Percentiles rank a stretch among this genome's conserved stretches.
phyloP scores from a whole-genome alignment of 768 basidiomycete genomes.

The Lactarius psammicola region DNA sequence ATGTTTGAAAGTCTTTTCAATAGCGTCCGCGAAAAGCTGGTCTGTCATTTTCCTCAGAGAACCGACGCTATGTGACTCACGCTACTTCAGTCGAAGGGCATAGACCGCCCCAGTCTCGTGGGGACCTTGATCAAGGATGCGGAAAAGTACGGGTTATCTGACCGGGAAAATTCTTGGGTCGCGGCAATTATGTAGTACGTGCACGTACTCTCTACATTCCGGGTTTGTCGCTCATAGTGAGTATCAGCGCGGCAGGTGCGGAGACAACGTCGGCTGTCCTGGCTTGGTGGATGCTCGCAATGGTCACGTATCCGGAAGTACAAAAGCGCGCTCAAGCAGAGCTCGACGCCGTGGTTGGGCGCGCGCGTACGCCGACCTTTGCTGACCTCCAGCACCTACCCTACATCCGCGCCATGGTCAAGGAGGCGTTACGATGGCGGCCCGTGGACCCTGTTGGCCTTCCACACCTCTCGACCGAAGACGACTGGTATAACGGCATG shows the following conservation, averaged over 20 bases:
- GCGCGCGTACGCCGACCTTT: constrained; percentile 17
- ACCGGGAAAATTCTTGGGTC: constrained; percentile 2
- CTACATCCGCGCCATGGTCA: constrained; percentile 25
- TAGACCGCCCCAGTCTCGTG: constrained; percentile 1
- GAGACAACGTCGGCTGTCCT: constrained; percentile 5
- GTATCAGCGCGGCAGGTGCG: constrained; percentile 5
- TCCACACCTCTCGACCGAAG: constrained; percentile 28
- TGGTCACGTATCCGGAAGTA: constrained; percentile 12
- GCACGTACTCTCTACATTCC: background rate
- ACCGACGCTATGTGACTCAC: background rate
- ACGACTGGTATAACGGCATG: constrained; percentile 34
- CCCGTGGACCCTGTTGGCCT: constrained; percentile 15
- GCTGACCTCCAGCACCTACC: constrained; percentile 19
- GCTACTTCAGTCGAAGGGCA: background rate
- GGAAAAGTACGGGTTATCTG: background rate
- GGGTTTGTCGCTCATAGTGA: background rate
- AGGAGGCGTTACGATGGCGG: constrained; percentile 23
- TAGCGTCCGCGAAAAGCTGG: constrained; percentile 7
- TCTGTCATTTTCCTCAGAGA: background rate
- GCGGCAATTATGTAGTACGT: constrained; percentile 9
- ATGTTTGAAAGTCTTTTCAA: constrained; percentile 13
- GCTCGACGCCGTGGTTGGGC: constrained; percentile 21
- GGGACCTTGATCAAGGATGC: background rate
- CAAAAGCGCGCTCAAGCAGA: constrained; percentile 13
- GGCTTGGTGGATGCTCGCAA: constrained; percentile 16